These are phyloP conservation scores for Daldinia loculata DNA, from an alignment of 495 filamentous ascomycete species.

Conservation along the genomic window DNA sequence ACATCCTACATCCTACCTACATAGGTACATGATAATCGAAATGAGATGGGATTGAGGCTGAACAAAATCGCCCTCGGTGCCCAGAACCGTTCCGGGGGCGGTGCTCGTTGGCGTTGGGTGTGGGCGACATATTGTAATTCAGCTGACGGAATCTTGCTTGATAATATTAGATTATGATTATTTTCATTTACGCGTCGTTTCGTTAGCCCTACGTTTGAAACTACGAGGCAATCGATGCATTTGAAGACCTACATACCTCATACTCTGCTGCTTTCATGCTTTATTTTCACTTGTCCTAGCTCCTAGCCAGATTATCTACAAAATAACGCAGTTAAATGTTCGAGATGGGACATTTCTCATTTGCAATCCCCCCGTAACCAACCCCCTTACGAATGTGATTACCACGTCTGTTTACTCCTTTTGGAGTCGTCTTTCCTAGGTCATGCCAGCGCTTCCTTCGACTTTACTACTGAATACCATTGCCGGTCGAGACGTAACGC, in stretches of 20 bases:
- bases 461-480: conserved; percentile 43
- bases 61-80: background rate
- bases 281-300: background rate
- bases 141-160: conserved; percentile 7
- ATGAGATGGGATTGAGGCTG: conserved; percentile 8
- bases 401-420: conserved; percentile 1
- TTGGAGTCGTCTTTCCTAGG: conserved; percentile 10
- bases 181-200: background rate
- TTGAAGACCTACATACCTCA: background rate
- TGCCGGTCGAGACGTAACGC: conserved; percentile 40
- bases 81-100: background rate
- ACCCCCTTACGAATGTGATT: background rate
- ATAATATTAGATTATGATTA: background rate
- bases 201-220: conserved; percentile 21
- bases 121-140: background rate
- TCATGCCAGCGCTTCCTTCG: conserved; percentile 56
- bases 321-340: conserved; percentile 6
- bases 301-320: background rate
- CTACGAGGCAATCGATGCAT: conserved; percentile 20
- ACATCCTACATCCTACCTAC: too few relatives aligned
- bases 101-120: background rate
- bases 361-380: background rate
- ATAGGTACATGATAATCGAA: background rate
- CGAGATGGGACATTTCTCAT: conserved; percentile 24
- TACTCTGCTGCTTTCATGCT: background rate